Percentiles rank a stretch among this genome's conserved stretches.
Conservation (phyloP, 2,329 filamentous ascomycete species). For the Talaromyces sp. region DNA sequence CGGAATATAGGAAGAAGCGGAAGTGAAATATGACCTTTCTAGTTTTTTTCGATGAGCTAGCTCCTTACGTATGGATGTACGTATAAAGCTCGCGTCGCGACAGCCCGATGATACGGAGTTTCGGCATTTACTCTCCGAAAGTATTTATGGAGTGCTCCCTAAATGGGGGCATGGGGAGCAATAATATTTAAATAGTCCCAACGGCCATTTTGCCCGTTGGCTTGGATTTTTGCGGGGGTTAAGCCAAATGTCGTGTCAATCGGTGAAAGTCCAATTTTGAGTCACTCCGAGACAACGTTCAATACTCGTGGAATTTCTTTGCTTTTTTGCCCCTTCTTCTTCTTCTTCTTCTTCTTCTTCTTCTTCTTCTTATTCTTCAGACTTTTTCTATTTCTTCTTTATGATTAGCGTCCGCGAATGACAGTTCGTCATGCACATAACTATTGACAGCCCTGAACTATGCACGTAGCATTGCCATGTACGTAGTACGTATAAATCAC, state of each 20-base stretch:
- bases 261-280: background rate
- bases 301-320: background rate
- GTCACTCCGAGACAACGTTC: background rate
- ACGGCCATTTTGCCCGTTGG: background rate
- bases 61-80: background rate
- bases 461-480: too few species aligned
- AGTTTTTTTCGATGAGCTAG: background rate
- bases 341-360: too few species aligned
- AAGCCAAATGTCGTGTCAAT: background rate
- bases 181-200: background rate
- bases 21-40: background rate
- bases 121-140: background rate
- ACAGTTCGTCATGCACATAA: too few species aligned
- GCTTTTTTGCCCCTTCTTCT: background rate
- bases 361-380: too few species aligned
- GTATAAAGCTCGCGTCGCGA: background rate
- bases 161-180: too few species aligned
- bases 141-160: background rate
- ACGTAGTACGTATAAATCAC: too few species aligned
- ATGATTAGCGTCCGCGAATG: too few species aligned
- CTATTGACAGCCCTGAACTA: too few species aligned
- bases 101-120: too few species aligned
- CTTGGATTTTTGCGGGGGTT: background rate
- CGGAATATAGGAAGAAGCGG: slow-evolving; percentile 12
- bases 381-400: too few species aligned